These are phyloP conservation scores for Podosphaera leucotricha DNA, from an alignment of 2,329 filamentous ascomycete genomes.

Conservation along the genomic window DNA sequence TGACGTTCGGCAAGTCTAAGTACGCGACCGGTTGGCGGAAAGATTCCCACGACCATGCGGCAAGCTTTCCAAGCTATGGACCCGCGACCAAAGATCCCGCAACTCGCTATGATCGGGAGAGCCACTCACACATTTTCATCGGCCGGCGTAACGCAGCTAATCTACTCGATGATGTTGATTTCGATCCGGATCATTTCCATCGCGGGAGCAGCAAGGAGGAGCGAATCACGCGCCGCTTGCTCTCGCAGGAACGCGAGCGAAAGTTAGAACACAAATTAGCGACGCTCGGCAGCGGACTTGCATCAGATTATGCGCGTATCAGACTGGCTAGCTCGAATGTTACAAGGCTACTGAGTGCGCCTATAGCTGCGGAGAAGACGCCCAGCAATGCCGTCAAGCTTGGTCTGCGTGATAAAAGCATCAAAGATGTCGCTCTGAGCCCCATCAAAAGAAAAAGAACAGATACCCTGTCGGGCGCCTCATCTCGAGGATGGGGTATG, in stretches of 20 bases:
- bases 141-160: slow-evolving; percentile 26
- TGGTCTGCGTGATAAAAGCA: slow-evolving; percentile 20
- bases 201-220: slow-evolving; percentile 38
- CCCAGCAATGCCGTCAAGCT: slow-evolving; percentile 21
- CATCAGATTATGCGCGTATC: slow-evolving; percentile 42
- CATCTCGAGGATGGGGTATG: slow-evolving; percentile 31
- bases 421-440: slow-evolving; percentile 27
- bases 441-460: slow-evolving; percentile 36
- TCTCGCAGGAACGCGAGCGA: slow-evolving; percentile 45
- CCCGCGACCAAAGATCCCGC: slow-evolving; percentile 4
- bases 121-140: slow-evolving; percentile 33
- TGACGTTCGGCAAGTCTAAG: slow-evolving; percentile 22
- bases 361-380: neutral
- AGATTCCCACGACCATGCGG: no score
- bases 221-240: slow-evolving; percentile 37
- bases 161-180: slow-evolving; percentile 42
- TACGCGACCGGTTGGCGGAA: slow-evolving; percentile 7
- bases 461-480: slow-evolving; percentile 11
- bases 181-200: slow-evolving; percentile 26
- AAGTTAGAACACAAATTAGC: slow-evolving; percentile 47
- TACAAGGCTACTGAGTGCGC: slow-evolving; percentile 1
- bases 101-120: slow-evolving; percentile 29
- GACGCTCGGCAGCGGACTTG: slow-evolving; percentile 37
- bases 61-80: no score
- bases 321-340: slow-evolving; percentile 1